Evolutionary conservation across 1,284 basidiomycete species (phyloP).

Genomic region (Melampsora larici-populina): DNA sequence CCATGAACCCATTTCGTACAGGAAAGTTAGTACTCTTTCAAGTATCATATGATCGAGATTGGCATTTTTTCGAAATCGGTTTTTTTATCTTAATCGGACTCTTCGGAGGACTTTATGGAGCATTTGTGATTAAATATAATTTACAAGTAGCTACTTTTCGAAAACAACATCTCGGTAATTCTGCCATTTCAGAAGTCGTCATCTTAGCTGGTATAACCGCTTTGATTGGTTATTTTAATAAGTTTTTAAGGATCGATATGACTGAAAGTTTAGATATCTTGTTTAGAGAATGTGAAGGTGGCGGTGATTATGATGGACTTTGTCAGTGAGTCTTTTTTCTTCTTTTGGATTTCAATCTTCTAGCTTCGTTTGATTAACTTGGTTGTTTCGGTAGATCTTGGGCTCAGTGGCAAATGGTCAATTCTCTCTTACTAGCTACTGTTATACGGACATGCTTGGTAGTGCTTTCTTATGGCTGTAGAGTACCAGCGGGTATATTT

Average conservation of each 20-base stretch:
- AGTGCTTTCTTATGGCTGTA: constrained; percentile 88
- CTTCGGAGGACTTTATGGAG: constrained; percentile 95
- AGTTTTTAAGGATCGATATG: constrained; percentile 95
- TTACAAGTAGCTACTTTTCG: constrained; percentile 91
- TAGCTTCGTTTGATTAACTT: background rate
- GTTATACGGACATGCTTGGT: constrained; percentile 81
- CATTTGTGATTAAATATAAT: constrained; percentile 95
- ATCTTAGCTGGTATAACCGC: constrained; percentile 82
- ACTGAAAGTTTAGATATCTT: constrained; percentile 94
- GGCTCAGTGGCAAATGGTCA: constrained; percentile 90
- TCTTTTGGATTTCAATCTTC: background rate
- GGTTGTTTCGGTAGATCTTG: constrained; percentile 62
- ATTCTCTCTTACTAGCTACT: constrained; percentile 86
- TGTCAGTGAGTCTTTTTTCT: constrained; percentile 72
- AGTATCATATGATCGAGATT: constrained; percentile 93
- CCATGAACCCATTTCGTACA: constrained; percentile 96
- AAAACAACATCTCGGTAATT: constrained; percentile 75
- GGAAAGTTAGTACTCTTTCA: constrained; percentile 98
- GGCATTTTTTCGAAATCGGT: constrained; percentile 98
- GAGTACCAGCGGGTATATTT: constrained; percentile 96
- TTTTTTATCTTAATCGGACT: constrained; percentile 84
- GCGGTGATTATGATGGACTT: constrained; percentile 82
- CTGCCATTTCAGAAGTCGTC: constrained; percentile 85
- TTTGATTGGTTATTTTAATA: constrained; percentile 87
- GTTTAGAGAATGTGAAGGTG: constrained; percentile 93